These are phyloP conservation scores for Fusarium mangiferae DNA, from an alignment of 2,329 filamentous ascomycete genomes.

Conservation along the genomic window DNA sequence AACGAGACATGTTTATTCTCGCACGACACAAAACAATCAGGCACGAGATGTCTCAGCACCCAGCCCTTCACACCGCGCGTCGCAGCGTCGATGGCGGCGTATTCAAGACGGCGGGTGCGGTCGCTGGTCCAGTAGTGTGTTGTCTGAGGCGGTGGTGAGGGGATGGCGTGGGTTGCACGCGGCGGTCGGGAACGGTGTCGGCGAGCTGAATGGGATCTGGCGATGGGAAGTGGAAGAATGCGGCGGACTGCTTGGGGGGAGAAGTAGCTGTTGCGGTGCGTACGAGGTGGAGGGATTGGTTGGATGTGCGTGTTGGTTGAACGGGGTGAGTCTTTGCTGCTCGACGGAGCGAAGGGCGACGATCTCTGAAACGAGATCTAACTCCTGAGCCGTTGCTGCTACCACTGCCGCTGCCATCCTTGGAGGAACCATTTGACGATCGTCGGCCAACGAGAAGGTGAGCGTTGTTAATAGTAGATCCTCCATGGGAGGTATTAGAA, in stretches of 20 bases:
- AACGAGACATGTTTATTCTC: slow-evolving; percentile 63
- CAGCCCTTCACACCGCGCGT: slow-evolving; percentile 69
- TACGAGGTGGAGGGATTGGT: slow-evolving; percentile 51
- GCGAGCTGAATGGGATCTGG: slow-evolving; percentile 52
- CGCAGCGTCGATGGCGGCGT: slow-evolving; percentile 73
- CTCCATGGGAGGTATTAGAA: slow-evolving; percentile 46
- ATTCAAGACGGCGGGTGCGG: slow-evolving; percentile 69
- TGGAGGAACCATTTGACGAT: slow-evolving; percentile 49
- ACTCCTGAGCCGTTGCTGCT: slow-evolving; percentile 31
- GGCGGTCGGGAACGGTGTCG: slow-evolving; percentile 29
- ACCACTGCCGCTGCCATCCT: slow-evolving; percentile 6
- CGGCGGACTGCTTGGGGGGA: slow-evolving; percentile 38
- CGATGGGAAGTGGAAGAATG: slow-evolving; percentile 63
- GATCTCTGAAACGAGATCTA: slow-evolving; percentile 48
- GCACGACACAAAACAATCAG: slow-evolving; percentile 68
- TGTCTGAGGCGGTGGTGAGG: slow-evolving; percentile 64
- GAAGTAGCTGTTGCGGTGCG: slow-evolving; percentile 45
- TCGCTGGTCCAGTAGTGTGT: slow-evolving; percentile 76
- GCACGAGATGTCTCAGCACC: slow-evolving; percentile 66
- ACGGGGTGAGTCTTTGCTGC: slow-evolving; percentile 51
- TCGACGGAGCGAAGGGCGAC: slow-evolving; percentile 57
- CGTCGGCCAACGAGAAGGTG: slow-evolving; percentile 47
- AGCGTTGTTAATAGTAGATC: slow-evolving; percentile 29
- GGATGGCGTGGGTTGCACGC: slow-evolving; percentile 38
- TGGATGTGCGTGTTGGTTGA: slow-evolving; percentile 41